Conservation (phyloP, 768 basidiomycete genomes). For the Pholiota molesta region DNA sequence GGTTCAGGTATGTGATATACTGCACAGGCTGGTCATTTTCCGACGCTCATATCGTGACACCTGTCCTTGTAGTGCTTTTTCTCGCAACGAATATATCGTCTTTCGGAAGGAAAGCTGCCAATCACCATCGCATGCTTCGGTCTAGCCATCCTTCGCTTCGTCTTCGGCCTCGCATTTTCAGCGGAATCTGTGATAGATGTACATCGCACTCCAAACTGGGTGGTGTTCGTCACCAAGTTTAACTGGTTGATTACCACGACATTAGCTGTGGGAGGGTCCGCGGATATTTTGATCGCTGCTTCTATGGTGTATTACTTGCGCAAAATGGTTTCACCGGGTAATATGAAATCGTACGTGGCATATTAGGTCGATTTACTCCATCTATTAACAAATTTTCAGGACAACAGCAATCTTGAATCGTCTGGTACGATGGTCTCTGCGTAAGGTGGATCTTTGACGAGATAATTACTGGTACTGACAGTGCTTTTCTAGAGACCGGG, state of each 20-base stretch:
- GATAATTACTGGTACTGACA: background rate
- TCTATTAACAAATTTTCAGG: background rate
- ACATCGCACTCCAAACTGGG: conserved; percentile 18
- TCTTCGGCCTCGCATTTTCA: conserved; percentile 17
- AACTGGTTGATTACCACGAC: conserved; percentile 16
- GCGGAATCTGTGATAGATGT: conserved; percentile 18
- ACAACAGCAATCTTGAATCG: conserved; percentile 11
- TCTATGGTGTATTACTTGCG: conserved; percentile 15
- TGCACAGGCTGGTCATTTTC: background rate
- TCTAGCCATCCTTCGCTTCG: conserved; percentile 16
- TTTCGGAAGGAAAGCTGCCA: conserved; percentile 12
- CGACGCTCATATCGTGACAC: background rate
- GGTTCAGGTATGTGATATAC: conserved; percentile 16
- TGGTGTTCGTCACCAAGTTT: conserved; percentile 16
- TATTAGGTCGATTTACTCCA: background rate
- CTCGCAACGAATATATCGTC: conserved; percentile 20
- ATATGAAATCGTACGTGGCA: conserved; percentile 14
- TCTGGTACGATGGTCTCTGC: conserved; percentile 15
- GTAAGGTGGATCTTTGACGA: background rate
- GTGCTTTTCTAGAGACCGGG: conserved; percentile 12
- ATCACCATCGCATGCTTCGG: conserved; percentile 17
- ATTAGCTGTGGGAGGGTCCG: conserved; percentile 16
- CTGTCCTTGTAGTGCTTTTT: conserved; percentile 15
- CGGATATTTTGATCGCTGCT: conserved; percentile 15
- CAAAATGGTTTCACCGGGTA: conserved; percentile 8